Percentiles rank a stretch among this genome's conserved stretches.
Evolutionary conservation across 2,329 filamentous ascomycete species (phyloP).

Genomic region (Xylaria sp.): DNA sequence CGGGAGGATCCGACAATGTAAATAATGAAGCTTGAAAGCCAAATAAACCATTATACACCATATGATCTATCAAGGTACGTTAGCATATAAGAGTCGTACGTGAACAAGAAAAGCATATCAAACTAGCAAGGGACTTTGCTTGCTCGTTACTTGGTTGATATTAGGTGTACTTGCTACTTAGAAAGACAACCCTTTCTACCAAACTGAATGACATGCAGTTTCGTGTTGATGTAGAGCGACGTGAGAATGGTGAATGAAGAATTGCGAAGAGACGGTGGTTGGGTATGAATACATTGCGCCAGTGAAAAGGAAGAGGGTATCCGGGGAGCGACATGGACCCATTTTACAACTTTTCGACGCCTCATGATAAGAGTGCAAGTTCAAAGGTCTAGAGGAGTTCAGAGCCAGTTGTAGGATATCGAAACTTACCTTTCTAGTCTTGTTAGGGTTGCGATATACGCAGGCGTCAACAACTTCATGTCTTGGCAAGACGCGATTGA

Average conservation of each 20-base stretch:
- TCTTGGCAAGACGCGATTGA: slow-evolving; percentile 16
- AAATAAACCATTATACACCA: background rate
- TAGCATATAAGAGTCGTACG: background rate
- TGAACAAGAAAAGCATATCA: background rate
- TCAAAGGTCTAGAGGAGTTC: too few species aligned
- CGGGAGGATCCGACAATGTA: background rate
- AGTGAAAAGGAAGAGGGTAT: background rate
- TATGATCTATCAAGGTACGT: background rate
- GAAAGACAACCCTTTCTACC: background rate
- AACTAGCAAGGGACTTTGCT: background rate
- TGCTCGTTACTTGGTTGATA: background rate
- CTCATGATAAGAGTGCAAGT: background rate
- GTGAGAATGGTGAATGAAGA: slow-evolving; percentile 1
- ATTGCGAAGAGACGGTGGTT: background rate
- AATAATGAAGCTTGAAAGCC: background rate
- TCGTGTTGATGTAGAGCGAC: background rate
- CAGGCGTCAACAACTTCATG: slow-evolving; percentile 10
- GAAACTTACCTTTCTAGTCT: slow-evolving; percentile 2
- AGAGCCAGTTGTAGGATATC: background rate
- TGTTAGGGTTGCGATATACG: slow-evolving; percentile 11
- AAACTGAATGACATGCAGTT: background rate
- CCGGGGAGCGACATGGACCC: background rate
- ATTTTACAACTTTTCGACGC: background rate
- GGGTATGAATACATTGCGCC: slow-evolving; percentile 21
- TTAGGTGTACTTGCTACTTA: background rate